Conservation (phyloP, 306 rosid species). For the Quercus gilva region DNA sequence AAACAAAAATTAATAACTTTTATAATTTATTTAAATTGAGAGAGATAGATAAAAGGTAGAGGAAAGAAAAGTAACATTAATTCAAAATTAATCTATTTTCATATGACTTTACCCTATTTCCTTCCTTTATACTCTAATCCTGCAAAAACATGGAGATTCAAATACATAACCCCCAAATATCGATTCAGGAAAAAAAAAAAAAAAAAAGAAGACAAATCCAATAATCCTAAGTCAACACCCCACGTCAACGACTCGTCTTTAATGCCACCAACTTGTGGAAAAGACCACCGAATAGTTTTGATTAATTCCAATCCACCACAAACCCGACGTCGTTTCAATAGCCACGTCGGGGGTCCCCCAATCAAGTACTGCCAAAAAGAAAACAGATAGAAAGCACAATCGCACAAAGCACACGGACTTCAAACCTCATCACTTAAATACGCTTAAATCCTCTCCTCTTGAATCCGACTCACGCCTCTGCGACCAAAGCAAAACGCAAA, state of each 20-base stretch:
- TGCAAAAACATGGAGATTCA: no score
- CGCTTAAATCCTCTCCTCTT: conserved; percentile 20
- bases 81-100: no score
- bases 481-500: neutral
- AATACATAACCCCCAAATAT: no score
- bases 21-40: fast-evolving
- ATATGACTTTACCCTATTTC: fast-evolving
- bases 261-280: no score
- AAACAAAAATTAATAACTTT: no score
- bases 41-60: fast-evolving
- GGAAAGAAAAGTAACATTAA: fast-evolving
- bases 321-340: neutral
- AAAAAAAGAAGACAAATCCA: no score
- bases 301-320: neutral
- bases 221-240: no score
- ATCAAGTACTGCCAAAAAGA: no score
- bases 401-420: conserved; percentile 13
- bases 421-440: conserved; percentile 22
- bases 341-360: no score
- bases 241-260: neutral
- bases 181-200: no score
- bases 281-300: no score
- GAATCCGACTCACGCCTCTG: conserved; percentile 23
- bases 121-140: no score
- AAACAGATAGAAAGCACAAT: neutral